Percentiles rank a stretch among this genome's conserved stretches.
Evolutionary conservation across 75 land plant genomes (phyloP).

Genomic region (Picea glauca): DNA sequence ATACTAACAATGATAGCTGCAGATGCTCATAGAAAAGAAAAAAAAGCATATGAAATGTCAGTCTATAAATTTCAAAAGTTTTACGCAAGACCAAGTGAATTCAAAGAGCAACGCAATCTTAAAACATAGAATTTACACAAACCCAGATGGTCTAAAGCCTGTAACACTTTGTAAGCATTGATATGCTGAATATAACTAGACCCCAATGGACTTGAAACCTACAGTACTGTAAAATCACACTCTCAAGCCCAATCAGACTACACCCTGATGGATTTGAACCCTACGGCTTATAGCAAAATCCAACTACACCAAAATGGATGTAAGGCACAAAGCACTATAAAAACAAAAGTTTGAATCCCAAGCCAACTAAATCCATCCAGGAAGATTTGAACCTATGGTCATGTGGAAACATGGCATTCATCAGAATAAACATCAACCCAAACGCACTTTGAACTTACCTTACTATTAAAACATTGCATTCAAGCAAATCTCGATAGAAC

Average conservation of each 20-base stretch:
- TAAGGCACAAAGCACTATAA: background rate
- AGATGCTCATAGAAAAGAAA: background rate
- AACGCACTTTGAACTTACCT: background rate
- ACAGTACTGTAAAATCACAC: background rate
- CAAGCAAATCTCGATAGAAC: background rate
- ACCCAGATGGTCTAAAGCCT: no score
- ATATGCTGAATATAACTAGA: background rate
- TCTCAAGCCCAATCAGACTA: background rate
- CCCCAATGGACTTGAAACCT: background rate
- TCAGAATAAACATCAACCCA: no score
- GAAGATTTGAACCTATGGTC: background rate
- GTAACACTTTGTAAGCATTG: no score
- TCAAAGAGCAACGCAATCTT: background rate
- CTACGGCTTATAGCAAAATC: background rate
- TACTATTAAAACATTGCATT: background rate
- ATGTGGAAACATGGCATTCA: background rate
- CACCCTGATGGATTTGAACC: background rate
- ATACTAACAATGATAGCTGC: background rate
- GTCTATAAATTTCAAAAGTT: background rate
- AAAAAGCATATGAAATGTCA: background rate
- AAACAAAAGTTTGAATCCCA: background rate
- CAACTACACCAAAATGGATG: background rate
- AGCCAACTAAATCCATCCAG: background rate
- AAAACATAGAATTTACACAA: background rate
- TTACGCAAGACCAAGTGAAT: background rate